Evolutionary conservation across 495 filamentous ascomycete species (phyloP), one percentile per base, ranked within the genome.

Genomic region (Mycothermus thermophilus): DNA sequence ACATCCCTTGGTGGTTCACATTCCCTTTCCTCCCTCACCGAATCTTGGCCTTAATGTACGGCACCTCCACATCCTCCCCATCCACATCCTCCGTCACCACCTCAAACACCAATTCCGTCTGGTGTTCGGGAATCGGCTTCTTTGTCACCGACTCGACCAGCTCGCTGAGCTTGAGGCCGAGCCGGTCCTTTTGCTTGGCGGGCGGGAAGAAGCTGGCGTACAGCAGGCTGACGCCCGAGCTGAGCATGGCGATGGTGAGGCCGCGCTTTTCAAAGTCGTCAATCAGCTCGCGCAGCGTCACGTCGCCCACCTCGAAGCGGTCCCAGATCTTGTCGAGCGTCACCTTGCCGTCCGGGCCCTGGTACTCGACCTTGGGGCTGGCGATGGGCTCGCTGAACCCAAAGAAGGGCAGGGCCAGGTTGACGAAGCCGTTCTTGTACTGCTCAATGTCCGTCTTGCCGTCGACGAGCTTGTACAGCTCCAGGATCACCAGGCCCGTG

Each of bases 371-470:
- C 66, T 96, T 95, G 13, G 84, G 83, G 44, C 83, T 92, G 13
- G 74, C 71, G 46, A 99, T 83, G 8, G 90, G 90, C 59, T 99
- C 90, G 57, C 84, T 92, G 72, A 96, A 99, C 13, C 87, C 88
- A 41, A 96, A 86, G 71, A 96, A 95, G 6, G 90, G 90, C 30
- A 99, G 71, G 5, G 92, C 92, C 38, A 99, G 66, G 64, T 99
- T 99, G 55, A 96, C 63, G 54, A 99, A 99, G 16, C 92, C 92
- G 58, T 99, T 99, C 71, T 96, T 96, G 71, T 88, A 99, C 48
- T 95, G 82, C 58, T 94, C 88, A 45, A 95, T 80, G 43, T 96
- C 82, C 11, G 64, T 71, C 65, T 99, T 93, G 46, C 87, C 90
- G 55, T 95, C 92, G 26, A 96, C 66, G 44, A 99, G 72, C 74